Base-by-base conservation (phyloP, 208 protist species). In the Acanthamoeba sp. region DNA sequence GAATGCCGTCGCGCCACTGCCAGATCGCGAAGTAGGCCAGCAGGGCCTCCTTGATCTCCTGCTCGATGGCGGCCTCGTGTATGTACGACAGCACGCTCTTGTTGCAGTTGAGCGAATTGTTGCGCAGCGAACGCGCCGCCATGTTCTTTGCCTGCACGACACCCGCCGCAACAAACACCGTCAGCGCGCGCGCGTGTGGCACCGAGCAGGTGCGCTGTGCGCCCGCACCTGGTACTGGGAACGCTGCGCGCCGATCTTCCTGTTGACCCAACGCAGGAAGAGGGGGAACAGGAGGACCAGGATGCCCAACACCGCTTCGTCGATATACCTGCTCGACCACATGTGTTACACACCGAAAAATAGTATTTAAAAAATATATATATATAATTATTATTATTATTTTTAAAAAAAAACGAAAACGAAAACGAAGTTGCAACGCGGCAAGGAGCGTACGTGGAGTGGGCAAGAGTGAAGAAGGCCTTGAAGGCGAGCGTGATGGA, bases 81-180 rank as follows among this genome's bases (percentile, higher is more conserved):
- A 93, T 78, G 40, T 93, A 93, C 18, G 62, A 80, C n/a, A 93
- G 88, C 12, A 93, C 88, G 48, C 88, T 93, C 62, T 78, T 71
- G 66, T 93, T 93, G 45, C 88, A 93, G 45, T 93, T 93, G 12
- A 93, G 42, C 36, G 88, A 93, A 34, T 93, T 93, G 64, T 93
- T 93, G 9, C 34, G 38, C 16, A 93, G 88, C 29, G 88, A 93
- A 36, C 64, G 36, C 7, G 82, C 55, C 34, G 55, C 55, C 82
- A 89, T 89, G 55, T 89, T 89, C 32, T 32, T 57, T 2, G 50
- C 45, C 82, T 69, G 50, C 14, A 36, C 20, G 59, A 9, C 20
- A 32, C 59, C 16, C 27, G 3, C 4, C 16, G 16, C 16, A 16
- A 2, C 27, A 64, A 2, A 16, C 24, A 71, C 14, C 29, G 32